Evolutionary conservation across 495 filamentous ascomycete species (phyloP).

Genomic region (Cladorrhinum samala): DNA sequence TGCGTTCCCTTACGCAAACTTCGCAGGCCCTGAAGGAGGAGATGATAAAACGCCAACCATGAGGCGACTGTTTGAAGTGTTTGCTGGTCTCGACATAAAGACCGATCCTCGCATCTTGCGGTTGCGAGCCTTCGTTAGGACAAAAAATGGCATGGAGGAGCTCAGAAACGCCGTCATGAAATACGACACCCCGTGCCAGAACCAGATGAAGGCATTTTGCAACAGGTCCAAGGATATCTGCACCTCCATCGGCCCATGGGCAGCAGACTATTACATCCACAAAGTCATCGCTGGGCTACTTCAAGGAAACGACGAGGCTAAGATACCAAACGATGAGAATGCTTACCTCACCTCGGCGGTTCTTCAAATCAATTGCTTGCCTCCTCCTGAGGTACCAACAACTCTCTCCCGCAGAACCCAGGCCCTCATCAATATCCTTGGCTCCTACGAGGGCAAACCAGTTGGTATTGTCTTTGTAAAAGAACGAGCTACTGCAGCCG

Average conservation of each 20-base stretch:
- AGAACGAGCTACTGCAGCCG: slow-evolving; percentile 62
- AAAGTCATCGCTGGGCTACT: slow-evolving; percentile 47
- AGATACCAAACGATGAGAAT: slow-evolving; percentile 49
- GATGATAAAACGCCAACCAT: slow-evolving; percentile 15
- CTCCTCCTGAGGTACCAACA: slow-evolving; percentile 17
- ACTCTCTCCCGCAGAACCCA: slow-evolving; percentile 49
- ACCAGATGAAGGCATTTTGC: slow-evolving; percentile 56
- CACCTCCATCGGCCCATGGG: slow-evolving; percentile 68
- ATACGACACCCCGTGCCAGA: slow-evolving; percentile 56
- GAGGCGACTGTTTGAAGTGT: no score
- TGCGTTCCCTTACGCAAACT: slow-evolving; percentile 41
- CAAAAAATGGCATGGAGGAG: slow-evolving; percentile 26
- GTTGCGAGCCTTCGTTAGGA: slow-evolving; percentile 32
- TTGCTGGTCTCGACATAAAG: no score
- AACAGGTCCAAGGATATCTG: slow-evolving; percentile 45
- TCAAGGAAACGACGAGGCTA: slow-evolving; percentile 26
- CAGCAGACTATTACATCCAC: slow-evolving; percentile 64
- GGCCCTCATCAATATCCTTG: slow-evolving; percentile 48
- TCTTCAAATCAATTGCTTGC: slow-evolving; percentile 33
- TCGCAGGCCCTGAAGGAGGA: slow-evolving; percentile 1
- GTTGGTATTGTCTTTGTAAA: slow-evolving; percentile 75
- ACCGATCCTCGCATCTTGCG: slow-evolving; percentile 66
- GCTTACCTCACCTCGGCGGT: slow-evolving; percentile 54
- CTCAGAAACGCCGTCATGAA: slow-evolving; percentile 44
- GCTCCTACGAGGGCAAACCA: slow-evolving; percentile 40